Percentiles rank a stretch among this genome's conserved stretches.
phyloP scores from a whole-genome alignment of 805 yeast species.

The Ogataea pini region DNA sequence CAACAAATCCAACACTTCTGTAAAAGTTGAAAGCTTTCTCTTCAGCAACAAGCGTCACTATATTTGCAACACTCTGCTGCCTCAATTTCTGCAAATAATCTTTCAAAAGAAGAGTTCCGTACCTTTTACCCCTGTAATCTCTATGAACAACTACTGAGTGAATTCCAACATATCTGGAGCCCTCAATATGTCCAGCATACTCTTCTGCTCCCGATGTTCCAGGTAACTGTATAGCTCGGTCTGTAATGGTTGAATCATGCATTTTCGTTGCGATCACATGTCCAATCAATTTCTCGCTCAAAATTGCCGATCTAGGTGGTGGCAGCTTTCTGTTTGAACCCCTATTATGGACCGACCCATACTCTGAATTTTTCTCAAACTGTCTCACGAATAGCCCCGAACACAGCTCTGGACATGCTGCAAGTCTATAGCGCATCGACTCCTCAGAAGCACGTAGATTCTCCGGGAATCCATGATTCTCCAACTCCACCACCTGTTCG shows the following conservation, averaged over 20 bases:
- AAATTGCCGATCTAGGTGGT: conserved; percentile 50
- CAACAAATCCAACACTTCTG: conserved; percentile 33
- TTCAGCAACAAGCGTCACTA: conserved; percentile 73
- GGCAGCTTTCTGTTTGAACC: conserved; percentile 29
- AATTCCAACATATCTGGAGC: conserved; percentile 71
- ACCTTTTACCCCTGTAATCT: conserved; percentile 73
- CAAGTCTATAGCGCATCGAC: conserved; percentile 66
- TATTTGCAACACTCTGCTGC: conserved; percentile 82
- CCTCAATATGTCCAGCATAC: conserved; percentile 70
- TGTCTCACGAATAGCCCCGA: conserved; percentile 50
- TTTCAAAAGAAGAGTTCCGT: conserved; percentile 79
- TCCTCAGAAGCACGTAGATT: conserved; percentile 66
- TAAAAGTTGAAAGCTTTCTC: conserved; percentile 71
- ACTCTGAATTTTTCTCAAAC: background rate
- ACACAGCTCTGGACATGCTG: conserved; percentile 84
- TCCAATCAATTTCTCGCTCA: conserved; percentile 69
- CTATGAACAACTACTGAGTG: conserved; percentile 81
- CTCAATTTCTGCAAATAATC: conserved; percentile 90
- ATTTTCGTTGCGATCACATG: conserved; percentile 80
- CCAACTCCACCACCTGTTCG: conserved; percentile 60
- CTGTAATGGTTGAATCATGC: conserved; percentile 46
- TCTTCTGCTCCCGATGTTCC: conserved; percentile 1
- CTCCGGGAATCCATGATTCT: conserved; percentile 66
- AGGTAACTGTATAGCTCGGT: conserved; percentile 51
- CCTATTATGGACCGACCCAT: background rate